Percentiles rank a stretch among this genome's conserved stretches.
phyloP scores from a whole-genome alignment of 2,329 filamentous ascomycete genomes.

The Grosmannia clavigera region DNA sequence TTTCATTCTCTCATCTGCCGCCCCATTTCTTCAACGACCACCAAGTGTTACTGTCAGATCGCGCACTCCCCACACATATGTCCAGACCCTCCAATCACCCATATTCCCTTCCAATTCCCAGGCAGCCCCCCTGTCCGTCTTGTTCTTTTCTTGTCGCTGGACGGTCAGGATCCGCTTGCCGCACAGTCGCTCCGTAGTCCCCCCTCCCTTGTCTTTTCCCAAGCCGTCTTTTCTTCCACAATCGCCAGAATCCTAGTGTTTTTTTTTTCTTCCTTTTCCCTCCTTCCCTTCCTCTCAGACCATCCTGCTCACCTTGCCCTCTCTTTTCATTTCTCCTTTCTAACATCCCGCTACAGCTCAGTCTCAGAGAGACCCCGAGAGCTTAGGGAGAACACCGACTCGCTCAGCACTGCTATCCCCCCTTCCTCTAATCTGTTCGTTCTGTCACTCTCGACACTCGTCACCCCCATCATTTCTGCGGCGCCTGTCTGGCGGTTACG shows the following conservation, averaged over 20 bases:
- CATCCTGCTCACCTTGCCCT: background rate
- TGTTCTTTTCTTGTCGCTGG: background rate
- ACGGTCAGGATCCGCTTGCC: background rate
- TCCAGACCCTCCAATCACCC: conserved; percentile 9
- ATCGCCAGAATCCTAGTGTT: background rate
- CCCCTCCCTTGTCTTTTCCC: background rate
- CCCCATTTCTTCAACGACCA: conserved; percentile 1
- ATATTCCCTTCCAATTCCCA: conserved; percentile 9
- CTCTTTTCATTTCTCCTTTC: background rate
- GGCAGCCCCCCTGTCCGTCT: conserved; percentile 10
- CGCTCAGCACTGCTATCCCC: background rate
- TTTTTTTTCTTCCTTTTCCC: background rate
- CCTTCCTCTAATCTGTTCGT: background rate
- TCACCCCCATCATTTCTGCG: background rate
- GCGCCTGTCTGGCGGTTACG: background rate
- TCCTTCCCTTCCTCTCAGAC: background rate
- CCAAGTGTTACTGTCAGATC: background rate
- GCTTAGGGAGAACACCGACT: background rate
- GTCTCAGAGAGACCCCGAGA: background rate
- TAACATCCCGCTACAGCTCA: background rate
- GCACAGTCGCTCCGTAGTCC: background rate
- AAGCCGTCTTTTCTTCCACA: background rate
- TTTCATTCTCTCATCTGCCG: background rate
- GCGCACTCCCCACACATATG: conserved; percentile 7
- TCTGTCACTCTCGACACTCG: background rate